Conservation (phyloP, 2,329 filamentous ascomycete species). For the Phoma sp. region DNA sequence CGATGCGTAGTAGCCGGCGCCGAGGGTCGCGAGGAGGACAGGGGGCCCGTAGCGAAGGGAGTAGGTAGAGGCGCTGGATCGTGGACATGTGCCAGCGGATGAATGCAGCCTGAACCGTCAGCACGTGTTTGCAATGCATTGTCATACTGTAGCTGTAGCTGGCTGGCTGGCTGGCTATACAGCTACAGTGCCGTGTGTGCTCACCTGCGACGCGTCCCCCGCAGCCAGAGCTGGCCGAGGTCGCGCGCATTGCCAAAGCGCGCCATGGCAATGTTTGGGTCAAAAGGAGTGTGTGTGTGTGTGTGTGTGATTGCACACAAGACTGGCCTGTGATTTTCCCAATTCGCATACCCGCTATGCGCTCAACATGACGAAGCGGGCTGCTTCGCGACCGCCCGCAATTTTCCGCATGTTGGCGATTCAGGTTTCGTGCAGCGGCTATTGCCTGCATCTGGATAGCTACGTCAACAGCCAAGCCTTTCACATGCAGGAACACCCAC, state of each 20-base stretch:
- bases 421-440: slow-evolving; percentile 10
- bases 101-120: slow-evolving; percentile 35
- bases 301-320: slow-evolving; percentile 4
- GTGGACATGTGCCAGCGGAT: slow-evolving; percentile 16
- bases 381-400: background rate
- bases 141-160: too few relatives aligned
- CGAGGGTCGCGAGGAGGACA: slow-evolving; percentile 31
- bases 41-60: slow-evolving; percentile 40
- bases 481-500: slow-evolving; percentile 16
- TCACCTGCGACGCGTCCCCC: slow-evolving; percentile 38
- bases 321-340: slow-evolving; percentile 14
- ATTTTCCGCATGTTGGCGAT: slow-evolving; percentile 8
- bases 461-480: slow-evolving; percentile 11
- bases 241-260: slow-evolving; percentile 31
- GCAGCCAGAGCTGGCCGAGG: slow-evolving; percentile 37
- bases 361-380: slow-evolving; percentile 37
- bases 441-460: background rate
- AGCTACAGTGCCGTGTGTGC: background rate
- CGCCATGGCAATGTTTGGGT: slow-evolving; percentile 27
- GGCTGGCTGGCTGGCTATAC: background rate
- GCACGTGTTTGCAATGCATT: background rate
- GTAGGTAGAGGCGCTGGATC: slow-evolving; percentile 21
- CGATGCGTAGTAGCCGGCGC: slow-evolving; percentile 31
- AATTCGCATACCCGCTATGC: slow-evolving; percentile 26
- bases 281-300: slow-evolving; percentile 3